Conservation (phyloP, 805 yeast species). For the Hanseniaspora mollemarum region DNA sequence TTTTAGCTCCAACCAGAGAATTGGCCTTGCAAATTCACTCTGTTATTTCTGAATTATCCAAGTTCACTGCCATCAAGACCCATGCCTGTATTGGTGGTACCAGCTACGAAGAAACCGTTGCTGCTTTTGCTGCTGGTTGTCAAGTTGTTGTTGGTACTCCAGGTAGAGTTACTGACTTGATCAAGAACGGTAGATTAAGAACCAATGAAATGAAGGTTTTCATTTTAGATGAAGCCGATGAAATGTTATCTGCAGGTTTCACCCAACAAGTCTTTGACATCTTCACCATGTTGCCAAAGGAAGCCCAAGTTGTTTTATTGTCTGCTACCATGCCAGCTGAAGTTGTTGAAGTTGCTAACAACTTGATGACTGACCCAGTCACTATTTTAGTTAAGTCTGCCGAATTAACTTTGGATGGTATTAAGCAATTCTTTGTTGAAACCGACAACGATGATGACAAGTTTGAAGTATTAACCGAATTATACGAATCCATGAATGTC, state of each 20-base stretch:
- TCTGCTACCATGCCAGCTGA: slow-evolving; percentile 91
- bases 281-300: slow-evolving; percentile 69
- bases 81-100: slow-evolving; percentile 99
- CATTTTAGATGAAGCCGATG: slow-evolving; percentile 97
- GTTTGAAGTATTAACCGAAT: slow-evolving; percentile 85
- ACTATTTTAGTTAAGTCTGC: slow-evolving; percentile 90
- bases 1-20: slow-evolving; percentile 95
- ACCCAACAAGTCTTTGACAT: slow-evolving; percentile 90
- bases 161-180: slow-evolving; percentile 94
- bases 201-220: slow-evolving; percentile 84
- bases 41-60: slow-evolving; percentile 81
- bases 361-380: slow-evolving; percentile 87
- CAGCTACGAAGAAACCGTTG: slow-evolving; percentile 73
- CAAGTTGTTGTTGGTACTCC: slow-evolving; percentile 97
- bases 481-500: slow-evolving; percentile 87
- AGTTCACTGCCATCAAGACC: slow-evolving; percentile 77
- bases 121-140: slow-evolving; percentile 71
- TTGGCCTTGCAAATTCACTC: slow-evolving; percentile 91
- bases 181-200: slow-evolving; percentile 73
- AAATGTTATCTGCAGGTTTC: slow-evolving; percentile 78
- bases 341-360: slow-evolving; percentile 81
- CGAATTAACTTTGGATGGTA: slow-evolving; percentile 86
- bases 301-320: slow-evolving; percentile 84
- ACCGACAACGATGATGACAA: slow-evolving; percentile 91
- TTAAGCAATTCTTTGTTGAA: slow-evolving; percentile 80